Evolutionary conservation across 306 rosid genomes (phyloP).

Genomic region (Glycine soja): DNA sequence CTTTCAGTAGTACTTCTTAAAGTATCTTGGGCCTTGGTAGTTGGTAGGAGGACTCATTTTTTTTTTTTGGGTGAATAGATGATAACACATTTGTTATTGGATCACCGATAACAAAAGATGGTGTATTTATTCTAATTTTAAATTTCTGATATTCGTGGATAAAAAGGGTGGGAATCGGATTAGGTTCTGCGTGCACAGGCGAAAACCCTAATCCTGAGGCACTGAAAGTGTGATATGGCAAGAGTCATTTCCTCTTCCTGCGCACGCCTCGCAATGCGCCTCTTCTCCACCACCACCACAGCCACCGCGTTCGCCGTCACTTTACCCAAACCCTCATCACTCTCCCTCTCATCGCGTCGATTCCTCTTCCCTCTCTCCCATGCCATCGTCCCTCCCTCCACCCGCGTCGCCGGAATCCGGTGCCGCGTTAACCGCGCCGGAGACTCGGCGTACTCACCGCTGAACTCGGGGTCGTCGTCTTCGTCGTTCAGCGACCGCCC

Average conservation of each 20-base stretch:
- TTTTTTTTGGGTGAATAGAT: too few species aligned
- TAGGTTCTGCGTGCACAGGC: not conserved
- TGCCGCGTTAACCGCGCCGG: constrained; percentile 80
- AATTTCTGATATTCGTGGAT: not conserved
- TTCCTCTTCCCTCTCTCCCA: constrained; percentile 52
- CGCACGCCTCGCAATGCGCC: constrained; percentile 44
- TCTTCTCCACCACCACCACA: constrained; percentile 40
- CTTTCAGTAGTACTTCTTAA: too few species aligned
- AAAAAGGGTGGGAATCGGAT: not conserved
- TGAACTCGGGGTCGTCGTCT: constrained; percentile 56
- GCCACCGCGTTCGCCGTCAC: constrained; percentile 28
- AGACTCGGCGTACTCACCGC: constrained; percentile 76
- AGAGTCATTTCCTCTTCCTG: constrained; percentile 39
- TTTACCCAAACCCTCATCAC: not conserved
- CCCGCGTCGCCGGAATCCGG: constrained; percentile 61
- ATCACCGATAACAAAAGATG: too few species aligned
- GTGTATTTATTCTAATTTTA: not conserved
- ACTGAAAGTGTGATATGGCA: constrained; percentile 27
- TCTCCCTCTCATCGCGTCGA: constrained; percentile 20
- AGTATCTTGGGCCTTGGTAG: too few species aligned
- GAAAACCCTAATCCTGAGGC: not conserved
- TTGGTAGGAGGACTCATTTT: too few species aligned
- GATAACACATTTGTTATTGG: too few species aligned
- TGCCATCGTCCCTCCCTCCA: constrained; percentile 40
- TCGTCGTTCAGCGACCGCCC: constrained; percentile 84